Base-by-base conservation (phyloP, 352 stramenopile genomes). In the Phytophthora tentaculata region DNA sequence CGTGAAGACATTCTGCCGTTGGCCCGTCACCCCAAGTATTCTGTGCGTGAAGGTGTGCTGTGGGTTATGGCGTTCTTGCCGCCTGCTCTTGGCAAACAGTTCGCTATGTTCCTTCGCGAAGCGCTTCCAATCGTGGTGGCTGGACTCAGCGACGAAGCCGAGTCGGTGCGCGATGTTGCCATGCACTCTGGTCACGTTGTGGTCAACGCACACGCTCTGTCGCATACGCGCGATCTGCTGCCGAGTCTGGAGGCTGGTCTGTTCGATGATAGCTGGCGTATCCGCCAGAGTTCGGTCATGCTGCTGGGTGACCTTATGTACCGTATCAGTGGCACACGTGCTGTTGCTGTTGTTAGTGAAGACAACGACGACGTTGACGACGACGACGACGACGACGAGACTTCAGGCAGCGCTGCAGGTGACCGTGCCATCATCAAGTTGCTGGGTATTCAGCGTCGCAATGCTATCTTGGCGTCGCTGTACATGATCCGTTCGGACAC, bases 61-160 rank as follows among this genome's bases (percentile, higher is more conserved):
- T 99, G 98, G 98, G 94, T 99, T 54, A 89, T 99, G 54, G 98
- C 97, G 29, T 99, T 99, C 79, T 73, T 99, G 63, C 98, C 98
- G 6, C 94, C 93, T n/a, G 88, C 93, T 23, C 84, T 99, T 52
- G 96, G 96, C 55, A 93, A 96, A 57, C 75, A 80, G 23, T 99
- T 99, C 80, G 85, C 93, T 6, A 79, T 90, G 37, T 95, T 99
- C 55, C 92, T 99, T 61, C 84, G 92, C 59, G 84, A 92, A 59
- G 97, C 96, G 28, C 83, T 99, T 49, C 97, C 97, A 22, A 96
- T 99, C 47, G 90, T 99, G 35, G 89, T 99, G 13, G 84, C 86
- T 22, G 98, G 98, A 67, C 83, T 99, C 26, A 98, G 97, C 37
- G 98, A 99, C 75, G 98, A 99, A 77, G 93, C 90, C 24, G 98